phyloP scores from a whole-genome alignment of 352 stramenopile species.

The Phytophthora citrophthora region DNA sequence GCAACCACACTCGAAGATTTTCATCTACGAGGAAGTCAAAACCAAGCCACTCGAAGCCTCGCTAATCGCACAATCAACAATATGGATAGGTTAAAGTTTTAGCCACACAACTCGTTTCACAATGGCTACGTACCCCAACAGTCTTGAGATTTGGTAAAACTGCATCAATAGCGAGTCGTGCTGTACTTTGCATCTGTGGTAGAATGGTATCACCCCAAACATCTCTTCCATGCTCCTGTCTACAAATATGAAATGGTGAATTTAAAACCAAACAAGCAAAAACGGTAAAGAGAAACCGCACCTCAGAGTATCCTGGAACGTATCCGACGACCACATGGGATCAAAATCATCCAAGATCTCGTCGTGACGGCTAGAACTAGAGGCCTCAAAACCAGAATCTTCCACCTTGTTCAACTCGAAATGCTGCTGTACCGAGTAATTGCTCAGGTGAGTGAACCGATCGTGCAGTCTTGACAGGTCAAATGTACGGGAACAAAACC shows the following conservation, averaged over 20 bases:
- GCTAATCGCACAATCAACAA: slow-evolving; percentile 30
- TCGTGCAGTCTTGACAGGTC: slow-evolving; percentile 51
- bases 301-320: slow-evolving; percentile 47
- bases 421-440: slow-evolving; percentile 86
- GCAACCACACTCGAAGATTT: slow-evolving; percentile 61
- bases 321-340: slow-evolving; percentile 70
- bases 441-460: slow-evolving; percentile 79
- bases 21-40: slow-evolving; percentile 86
- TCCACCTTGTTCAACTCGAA: slow-evolving; percentile 4
- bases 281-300: slow-evolving; percentile 5
- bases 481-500: slow-evolving; percentile 74
- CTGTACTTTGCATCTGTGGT: slow-evolving; percentile 65
- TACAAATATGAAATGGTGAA: background rate
- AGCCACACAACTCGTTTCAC: background rate
- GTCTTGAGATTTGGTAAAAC: slow-evolving; percentile 48
- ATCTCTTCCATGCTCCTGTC: slow-evolving; percentile 45
- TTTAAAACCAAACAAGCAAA: too few relatives aligned
- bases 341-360: slow-evolving; percentile 15
- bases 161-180: slow-evolving; percentile 43
- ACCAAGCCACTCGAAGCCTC: slow-evolving; percentile 87
- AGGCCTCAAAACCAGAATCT: background rate
- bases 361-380: background rate
- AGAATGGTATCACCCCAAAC: slow-evolving; percentile 58
- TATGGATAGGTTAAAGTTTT: background rate
- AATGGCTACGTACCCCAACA: slow-evolving; percentile 56